Base-by-base conservation (phyloP, 208 protist genomes). In the Tetramitus jugosus region DNA sequence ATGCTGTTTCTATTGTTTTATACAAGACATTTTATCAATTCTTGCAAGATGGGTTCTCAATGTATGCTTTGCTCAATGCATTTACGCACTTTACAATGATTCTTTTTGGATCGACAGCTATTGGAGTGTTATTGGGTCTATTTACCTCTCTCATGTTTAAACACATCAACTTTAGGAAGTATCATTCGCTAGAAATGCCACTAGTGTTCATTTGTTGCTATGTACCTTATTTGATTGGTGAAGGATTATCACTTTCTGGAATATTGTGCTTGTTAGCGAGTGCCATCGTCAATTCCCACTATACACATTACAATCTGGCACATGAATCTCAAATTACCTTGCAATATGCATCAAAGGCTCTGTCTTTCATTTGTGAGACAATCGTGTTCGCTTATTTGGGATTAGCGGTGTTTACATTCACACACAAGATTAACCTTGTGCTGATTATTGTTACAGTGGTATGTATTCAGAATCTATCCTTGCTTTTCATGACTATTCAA, bases 1-100 rank as follows among this genome's bases (percentile, higher is more conserved):
- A 93, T 82, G 89, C 89, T 4, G 84, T 91, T 1, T 67, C 87
- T 3, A 88, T 92, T 33, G 78, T 91, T 29, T 84, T 86, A 43
- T 83, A 80, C 45, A 35, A 37, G 8, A 77, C 62, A 0, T 71
- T 79, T 35, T 23, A 60, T 23, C 23, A 45, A 46, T 76, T 33
- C 61, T 35, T 26, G 35, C 13, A 43, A 52, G 17, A 52, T 31
- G 14, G n/a, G 61, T 53, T 31, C 8, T 7, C 67, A 8, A 60
- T 35, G 17, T 31, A 3, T 74, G 10, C 17, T 3, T 3, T 74
- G 17, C 35, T 74, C 17, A 26, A 33, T 7, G 67, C 39, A 1
- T 40, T 74, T 10, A 35, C 20, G 33, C 17, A 76, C 45, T 83
- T 83, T 45, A 20, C 62, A 40, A 29, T 71, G 1, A 79, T 77